phyloP scores from a whole-genome alignment of 495 filamentous ascomycete species.

The Podospora pseudoanserina region DNA sequence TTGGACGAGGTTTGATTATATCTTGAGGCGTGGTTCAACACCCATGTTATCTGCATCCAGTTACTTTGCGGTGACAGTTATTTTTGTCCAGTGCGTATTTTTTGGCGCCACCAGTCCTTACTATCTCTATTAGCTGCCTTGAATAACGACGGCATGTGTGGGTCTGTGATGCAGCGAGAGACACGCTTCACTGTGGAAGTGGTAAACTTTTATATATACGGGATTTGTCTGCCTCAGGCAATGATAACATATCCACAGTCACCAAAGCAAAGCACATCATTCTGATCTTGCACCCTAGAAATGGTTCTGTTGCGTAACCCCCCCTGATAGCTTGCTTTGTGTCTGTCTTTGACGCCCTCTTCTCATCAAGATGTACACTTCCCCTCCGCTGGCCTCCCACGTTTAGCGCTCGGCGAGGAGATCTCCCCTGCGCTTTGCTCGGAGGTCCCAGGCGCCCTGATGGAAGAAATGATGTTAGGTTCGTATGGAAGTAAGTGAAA shows the following conservation, averaged over 20 bases:
- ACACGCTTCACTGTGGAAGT: no score
- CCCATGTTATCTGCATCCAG: no score
- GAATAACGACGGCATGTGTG: no score
- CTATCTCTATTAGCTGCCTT: no score
- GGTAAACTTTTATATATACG: no score
- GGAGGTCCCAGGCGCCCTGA: slow-evolving; percentile 81
- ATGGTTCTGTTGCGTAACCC: not conserved
- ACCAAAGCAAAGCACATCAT: not conserved
- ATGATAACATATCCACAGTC: not conserved
- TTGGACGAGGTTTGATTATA: no score
- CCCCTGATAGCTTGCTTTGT: slow-evolving; percentile 19
- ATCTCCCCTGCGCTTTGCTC: slow-evolving; percentile 85
- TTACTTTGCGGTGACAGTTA: no score
- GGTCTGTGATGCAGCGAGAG: no score
- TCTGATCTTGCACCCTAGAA: not conserved
- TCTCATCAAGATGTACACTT: not conserved
- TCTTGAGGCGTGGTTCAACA: no score
- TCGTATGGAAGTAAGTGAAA: not conserved
- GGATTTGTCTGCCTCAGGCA: no score
- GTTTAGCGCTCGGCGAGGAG: slow-evolving; percentile 67
- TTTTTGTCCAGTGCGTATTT: no score
- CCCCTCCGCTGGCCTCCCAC: slow-evolving; percentile 3
- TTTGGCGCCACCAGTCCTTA: no score
- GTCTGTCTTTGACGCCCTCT: not conserved
- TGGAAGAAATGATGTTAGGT: not conserved